Conservation (phyloP, 2,329 filamentous ascomycete genomes). For the Colletotrichum paranaense region DNA sequence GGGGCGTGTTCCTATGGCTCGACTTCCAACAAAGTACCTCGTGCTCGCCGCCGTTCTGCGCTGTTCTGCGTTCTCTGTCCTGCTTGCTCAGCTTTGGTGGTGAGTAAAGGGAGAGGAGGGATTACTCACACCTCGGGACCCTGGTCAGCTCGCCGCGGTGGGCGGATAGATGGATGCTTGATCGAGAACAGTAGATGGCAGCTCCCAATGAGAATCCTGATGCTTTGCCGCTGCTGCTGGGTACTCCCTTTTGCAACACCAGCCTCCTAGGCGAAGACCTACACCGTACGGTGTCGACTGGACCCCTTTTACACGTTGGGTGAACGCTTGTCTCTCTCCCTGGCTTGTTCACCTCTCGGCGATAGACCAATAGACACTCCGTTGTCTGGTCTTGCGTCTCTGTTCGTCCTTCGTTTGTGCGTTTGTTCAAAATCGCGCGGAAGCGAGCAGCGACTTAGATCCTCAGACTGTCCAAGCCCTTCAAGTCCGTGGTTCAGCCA, state of each 20-base stretch:
- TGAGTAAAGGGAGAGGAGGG: neutral
- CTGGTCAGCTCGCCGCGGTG: neutral
- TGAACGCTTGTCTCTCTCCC: neutral
- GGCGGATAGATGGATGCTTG: neutral
- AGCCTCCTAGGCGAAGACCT: neutral
- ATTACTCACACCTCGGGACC: slow-evolving; percentile 23
- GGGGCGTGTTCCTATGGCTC: neutral
- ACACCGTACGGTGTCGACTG: slow-evolving; percentile 17
- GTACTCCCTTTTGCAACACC: neutral
- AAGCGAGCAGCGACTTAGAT: slow-evolving; percentile 19
- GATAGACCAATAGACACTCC: slow-evolving; percentile 13
- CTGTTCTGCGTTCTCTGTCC: no score
- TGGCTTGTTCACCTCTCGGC: neutral
- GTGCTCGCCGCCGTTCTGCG: neutral
- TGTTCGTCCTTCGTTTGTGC: slow-evolving; percentile 14
- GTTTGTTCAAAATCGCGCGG: slow-evolving; percentile 8
- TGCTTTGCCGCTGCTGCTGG: neutral
- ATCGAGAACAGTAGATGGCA: neutral
- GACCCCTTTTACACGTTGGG: neutral
- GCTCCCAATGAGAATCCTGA: neutral
- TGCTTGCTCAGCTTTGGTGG: neutral
- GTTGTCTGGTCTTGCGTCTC: slow-evolving; percentile 1
- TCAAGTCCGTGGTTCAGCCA: slow-evolving; percentile 11
- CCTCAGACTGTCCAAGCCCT: neutral
- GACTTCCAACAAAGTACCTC: neutral